These are phyloP conservation scores for Colletotrichum theobromicola DNA, from an alignment of 2,329 filamentous ascomycete genomes.

Conservation along the genomic window DNA sequence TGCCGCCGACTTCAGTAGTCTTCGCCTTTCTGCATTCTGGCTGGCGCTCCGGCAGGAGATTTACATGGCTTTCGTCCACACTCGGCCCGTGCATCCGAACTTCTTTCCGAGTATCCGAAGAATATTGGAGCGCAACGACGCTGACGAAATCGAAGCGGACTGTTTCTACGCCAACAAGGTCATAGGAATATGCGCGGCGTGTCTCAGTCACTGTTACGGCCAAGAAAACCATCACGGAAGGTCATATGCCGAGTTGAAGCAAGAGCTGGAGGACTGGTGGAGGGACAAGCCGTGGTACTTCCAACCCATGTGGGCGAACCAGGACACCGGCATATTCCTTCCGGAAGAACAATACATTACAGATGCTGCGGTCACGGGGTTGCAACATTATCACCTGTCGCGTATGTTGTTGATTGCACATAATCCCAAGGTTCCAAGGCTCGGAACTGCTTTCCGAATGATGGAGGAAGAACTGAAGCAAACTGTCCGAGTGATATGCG, in stretches of 20 bases:
- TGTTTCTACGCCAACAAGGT: constrained; percentile 31
- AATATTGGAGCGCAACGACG: constrained; percentile 25
- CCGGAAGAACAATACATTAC: constrained; percentile 30
- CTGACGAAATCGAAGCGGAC: neutral
- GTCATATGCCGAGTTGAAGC: constrained; percentile 25
- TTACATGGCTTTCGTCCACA: constrained; percentile 34
- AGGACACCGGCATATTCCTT: constrained; percentile 21
- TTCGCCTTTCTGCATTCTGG: constrained; percentile 33
- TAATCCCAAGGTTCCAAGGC: constrained; percentile 29
- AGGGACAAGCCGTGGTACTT: constrained; percentile 32
- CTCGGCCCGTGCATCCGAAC: constrained; percentile 30
- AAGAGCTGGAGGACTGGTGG: constrained; percentile 32
- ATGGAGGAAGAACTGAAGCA: constrained; percentile 33
- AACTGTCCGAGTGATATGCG: constrained; percentile 31
- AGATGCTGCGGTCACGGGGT: constrained; percentile 30
- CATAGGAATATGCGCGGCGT: constrained; percentile 31
- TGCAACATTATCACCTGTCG: constrained; percentile 32
- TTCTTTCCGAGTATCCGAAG: constrained; percentile 23
- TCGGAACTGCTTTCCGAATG: constrained; percentile 27
- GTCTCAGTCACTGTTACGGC: constrained; percentile 32
- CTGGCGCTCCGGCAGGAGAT: constrained; percentile 33
- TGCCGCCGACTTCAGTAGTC: constrained; percentile 29
- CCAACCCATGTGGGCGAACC: constrained; percentile 15
- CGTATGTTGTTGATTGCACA: constrained; percentile 31
- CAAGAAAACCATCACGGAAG: constrained; percentile 28